A percentile compares a stretch with the other conserved stretches of the same genome.
Conservation (phyloP, 2,329 filamentous ascomycete species). For the Colletotrichum gigasporum region DNA sequence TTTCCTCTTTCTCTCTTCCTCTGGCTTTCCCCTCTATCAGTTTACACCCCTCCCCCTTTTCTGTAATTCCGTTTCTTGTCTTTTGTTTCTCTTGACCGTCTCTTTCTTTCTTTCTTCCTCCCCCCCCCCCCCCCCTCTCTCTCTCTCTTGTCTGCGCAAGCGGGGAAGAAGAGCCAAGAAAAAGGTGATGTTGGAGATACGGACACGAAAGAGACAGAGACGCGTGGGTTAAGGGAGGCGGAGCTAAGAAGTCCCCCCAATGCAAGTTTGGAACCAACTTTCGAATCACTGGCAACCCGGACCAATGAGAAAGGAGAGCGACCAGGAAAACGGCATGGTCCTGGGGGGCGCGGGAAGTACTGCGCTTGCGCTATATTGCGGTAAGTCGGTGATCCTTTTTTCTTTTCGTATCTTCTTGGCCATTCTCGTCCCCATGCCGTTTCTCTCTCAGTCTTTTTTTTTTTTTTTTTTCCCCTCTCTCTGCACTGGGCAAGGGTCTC, state of each 20-base stretch:
- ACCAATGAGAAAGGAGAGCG: conserved; percentile 4
- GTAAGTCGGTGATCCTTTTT: conserved; percentile 18
- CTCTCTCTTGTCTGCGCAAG: too few species aligned
- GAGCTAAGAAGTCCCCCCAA: conserved; percentile 1
- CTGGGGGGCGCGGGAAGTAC: conserved; percentile 3
- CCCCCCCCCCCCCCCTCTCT: background rate
- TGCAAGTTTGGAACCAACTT: conserved; percentile 18
- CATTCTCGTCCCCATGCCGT: background rate
- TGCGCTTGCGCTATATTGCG: background rate
- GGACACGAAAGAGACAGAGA: background rate
- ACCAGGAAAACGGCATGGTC: background rate
- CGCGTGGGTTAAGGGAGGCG: conserved; percentile 1
- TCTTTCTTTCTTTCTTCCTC: background rate
- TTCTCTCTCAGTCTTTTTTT: too few species aligned
- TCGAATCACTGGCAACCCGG: conserved; percentile 11
- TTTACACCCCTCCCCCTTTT: background rate
- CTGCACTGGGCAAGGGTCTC: background rate
- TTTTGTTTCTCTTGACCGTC: background rate
- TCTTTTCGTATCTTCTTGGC: background rate
- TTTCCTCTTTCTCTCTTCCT: background rate
- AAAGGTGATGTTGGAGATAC: background rate
- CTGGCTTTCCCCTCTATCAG: background rate
- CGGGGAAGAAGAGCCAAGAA: background rate
- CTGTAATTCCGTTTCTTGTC: background rate
- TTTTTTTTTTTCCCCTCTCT: too few species aligned